A percentile compares a stretch with the other conserved stretches of the same genome.
Conservation (phyloP, 768 basidiomycete genomes). For the Filobasidium wieringae region DNA sequence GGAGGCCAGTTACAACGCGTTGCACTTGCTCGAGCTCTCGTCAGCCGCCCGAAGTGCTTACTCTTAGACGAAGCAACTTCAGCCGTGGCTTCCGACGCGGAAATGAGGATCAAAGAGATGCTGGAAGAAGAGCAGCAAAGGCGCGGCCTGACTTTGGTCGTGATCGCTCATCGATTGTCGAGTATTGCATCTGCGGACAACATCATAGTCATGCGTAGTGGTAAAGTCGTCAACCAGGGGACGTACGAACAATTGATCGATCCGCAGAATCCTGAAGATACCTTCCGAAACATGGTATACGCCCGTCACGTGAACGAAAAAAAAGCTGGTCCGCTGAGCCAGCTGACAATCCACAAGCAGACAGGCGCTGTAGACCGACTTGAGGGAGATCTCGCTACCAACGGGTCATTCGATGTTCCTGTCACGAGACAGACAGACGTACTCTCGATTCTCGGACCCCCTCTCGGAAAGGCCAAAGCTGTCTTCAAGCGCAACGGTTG, state of each 20-base stretch:
- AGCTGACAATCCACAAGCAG: too few relatives aligned
- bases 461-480: not conserved
- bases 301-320: not conserved
- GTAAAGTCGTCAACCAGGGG: constrained; percentile 22
- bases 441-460: not conserved
- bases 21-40: not conserved
- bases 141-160: constrained; percentile 21
- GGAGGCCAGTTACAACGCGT: constrained; percentile 19
- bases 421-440: not conserved
- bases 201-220: constrained; percentile 27
- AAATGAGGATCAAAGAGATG: constrained; percentile 16
- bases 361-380: not conserved
- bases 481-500: not conserved
- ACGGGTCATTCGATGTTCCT: not conserved
- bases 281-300: constrained; percentile 22
- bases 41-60: not conserved
- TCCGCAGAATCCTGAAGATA: constrained; percentile 14
- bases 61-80: constrained; percentile 32
- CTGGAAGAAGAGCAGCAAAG: not conserved
- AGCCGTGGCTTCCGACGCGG: constrained; percentile 21
- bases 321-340: not conserved
- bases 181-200: constrained; percentile 22
- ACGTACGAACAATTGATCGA: constrained; percentile 28
- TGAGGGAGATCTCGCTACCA: not conserved
- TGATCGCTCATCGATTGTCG: constrained; percentile 25